These are phyloP conservation scores for Phaeolepiota aurea DNA, from an alignment of 768 basidiomycete species.

Conservation along the genomic window DNA sequence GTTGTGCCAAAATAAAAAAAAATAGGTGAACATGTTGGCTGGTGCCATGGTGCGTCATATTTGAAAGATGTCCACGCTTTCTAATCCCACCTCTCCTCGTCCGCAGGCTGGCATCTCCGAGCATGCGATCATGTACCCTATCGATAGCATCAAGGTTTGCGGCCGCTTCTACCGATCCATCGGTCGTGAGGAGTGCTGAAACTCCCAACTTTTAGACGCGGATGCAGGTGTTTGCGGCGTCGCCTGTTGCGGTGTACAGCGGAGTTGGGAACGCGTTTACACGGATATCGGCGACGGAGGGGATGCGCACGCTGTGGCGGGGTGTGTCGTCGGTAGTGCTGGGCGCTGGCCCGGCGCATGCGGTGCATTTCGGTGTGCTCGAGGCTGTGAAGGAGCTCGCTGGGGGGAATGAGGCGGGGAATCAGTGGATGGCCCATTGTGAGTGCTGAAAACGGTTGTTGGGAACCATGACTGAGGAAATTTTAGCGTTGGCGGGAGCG, in stretches of 20 bases:
- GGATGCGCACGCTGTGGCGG: conserved; percentile 85
- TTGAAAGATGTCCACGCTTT: conserved; percentile 4
- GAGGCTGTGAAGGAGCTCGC: conserved; percentile 91
- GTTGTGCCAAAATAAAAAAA: no score
- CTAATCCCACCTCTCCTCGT: conserved; percentile 5
- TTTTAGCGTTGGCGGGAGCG: conserved; percentile 82
- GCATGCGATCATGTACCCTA: conserved; percentile 97
- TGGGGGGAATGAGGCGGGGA: conserved; percentile 75
- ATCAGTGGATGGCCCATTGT: conserved; percentile 89
- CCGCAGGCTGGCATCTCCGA: conserved; percentile 94
- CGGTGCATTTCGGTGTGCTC: conserved; percentile 94
- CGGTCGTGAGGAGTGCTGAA: conserved; percentile 1
- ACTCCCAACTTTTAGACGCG: conserved; percentile 66
- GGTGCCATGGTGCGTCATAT: conserved; percentile 76
- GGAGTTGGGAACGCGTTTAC: conserved; percentile 87
- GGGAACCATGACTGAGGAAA: not conserved
- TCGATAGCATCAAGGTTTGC: conserved; percentile 96
- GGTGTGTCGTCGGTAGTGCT: conserved; percentile 94
- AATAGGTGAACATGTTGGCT: conserved; percentile 91
- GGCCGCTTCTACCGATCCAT: not conserved
- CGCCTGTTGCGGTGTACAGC: conserved; percentile 79
- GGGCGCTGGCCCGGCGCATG: conserved; percentile 97
- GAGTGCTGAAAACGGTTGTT: conserved; percentile 26
- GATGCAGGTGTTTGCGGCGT: conserved; percentile 94
- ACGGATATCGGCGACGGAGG: conserved; percentile 92